Evolutionary conservation across 768 basidiomycete genomes (phyloP), one percentile per base, ranked within the genome.

Genomic region (Amyloporia xantha): DNA sequence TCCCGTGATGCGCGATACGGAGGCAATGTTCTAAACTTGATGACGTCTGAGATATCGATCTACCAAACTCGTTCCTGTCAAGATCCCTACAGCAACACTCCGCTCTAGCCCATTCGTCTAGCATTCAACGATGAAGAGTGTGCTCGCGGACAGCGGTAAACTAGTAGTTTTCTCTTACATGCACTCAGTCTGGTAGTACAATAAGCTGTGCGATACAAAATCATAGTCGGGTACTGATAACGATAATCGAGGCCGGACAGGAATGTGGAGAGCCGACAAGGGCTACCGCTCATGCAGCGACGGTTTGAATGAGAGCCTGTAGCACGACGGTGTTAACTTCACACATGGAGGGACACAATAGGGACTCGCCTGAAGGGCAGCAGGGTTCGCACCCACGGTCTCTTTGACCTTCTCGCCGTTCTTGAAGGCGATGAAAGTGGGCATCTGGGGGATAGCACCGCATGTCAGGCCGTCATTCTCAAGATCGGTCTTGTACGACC

Each of bases 361-460:
- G 5, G 20, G 10, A 20, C 67, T 46, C 33, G 78, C 78, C 65
- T 73, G 33, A 30, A 81, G 68, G 4, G 26, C 57, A 0, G 28
- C 3, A 3, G 75, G 73, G 48, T 61, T 62, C 3, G 82, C 81
- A 21, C 83, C 82, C 13, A 78, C 71, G 24, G 78, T 25, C 0
- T 68, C 64, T 11, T 55, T 55, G 41, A 68, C 37, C 62, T 70
- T 67, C 11, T 62, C 11, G 24, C 70, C 71, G 20, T 57, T 50
- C 61, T 68, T 64, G 61, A 67, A 73, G 15, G 63, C 44, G 4
- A 62, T 17, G 58, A 73, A 73, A 0, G 71, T 71, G n/a, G 73
- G 73, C 71, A 74, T 75, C 72, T 57, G 30, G 15, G 30, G 7
- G 30, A 33, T 15, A 33, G 30, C n/a, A 15, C 15, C 15, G 56